These are phyloP conservation scores for Acrodontium crateriforme DNA, from an alignment of 2,329 filamentous ascomycete species.

Conservation along the genomic window DNA sequence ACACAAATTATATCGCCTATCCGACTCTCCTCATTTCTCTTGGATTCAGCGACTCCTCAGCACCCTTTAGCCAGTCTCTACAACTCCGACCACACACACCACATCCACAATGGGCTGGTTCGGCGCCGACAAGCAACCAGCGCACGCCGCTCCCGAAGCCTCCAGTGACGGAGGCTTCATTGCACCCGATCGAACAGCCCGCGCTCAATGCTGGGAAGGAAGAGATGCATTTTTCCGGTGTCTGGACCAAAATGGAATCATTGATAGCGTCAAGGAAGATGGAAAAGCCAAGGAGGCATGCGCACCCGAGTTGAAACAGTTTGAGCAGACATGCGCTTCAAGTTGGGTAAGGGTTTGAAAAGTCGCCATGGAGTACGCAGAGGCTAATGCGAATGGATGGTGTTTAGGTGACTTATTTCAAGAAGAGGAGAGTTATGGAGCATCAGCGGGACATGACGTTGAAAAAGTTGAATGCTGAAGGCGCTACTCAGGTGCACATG, in stretches of 20 bases:
- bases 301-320: slow-evolving; percentile 45
- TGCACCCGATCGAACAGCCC: slow-evolving; percentile 73
- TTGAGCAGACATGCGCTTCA: slow-evolving; percentile 73
- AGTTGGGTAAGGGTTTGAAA: slow-evolving; percentile 59
- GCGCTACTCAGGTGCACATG: slow-evolving; percentile 12
- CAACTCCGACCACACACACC: background rate
- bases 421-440: slow-evolving; percentile 89
- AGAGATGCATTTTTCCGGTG: slow-evolving; percentile 82
- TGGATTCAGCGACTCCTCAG: no score
- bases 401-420: slow-evolving; percentile 86
- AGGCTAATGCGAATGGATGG: background rate
- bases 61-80: no score
- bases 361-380: background rate
- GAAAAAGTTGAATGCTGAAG: slow-evolving; percentile 47
- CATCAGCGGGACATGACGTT: slow-evolving; percentile 70
- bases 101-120: slow-evolving; percentile 22
- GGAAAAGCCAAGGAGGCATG: slow-evolving; percentile 44
- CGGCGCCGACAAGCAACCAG: slow-evolving; percentile 13
- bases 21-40: no score
- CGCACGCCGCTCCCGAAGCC: slow-evolving; percentile 13
- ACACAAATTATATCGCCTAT: no score
- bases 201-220: slow-evolving; percentile 76
- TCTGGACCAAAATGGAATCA: slow-evolving; percentile 65
- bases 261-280: slow-evolving; percentile 52
- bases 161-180: slow-evolving; percentile 48